These are phyloP conservation scores for Paxillus rubicundulus DNA, from an alignment of 768 basidiomycete species.

Conservation along the genomic window DNA sequence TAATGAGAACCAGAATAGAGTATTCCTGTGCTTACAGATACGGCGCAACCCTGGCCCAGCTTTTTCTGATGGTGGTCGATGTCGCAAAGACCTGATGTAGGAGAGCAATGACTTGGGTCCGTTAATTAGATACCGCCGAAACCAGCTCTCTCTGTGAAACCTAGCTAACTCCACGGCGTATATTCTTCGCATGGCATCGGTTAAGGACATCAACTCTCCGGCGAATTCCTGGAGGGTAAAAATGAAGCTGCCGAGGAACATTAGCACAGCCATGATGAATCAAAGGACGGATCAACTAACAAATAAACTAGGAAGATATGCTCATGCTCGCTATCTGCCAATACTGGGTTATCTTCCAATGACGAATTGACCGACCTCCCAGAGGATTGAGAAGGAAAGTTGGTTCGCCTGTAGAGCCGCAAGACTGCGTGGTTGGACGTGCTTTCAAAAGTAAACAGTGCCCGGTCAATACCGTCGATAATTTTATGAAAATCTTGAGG, in stretches of 20 bases:
- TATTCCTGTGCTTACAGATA: constrained; percentile 40
- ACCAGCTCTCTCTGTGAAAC: constrained; percentile 36
- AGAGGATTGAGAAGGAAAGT: constrained; percentile 24
- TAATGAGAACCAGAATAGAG: background rate
- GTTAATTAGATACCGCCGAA: constrained; percentile 35
- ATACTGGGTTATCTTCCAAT: constrained; percentile 33
- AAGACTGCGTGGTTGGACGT: constrained; percentile 83
- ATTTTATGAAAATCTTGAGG: constrained; percentile 64
- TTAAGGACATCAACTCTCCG: constrained; percentile 73
- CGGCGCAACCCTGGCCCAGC: constrained; percentile 26
- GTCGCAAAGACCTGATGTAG: constrained; percentile 16
- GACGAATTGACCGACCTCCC: constrained; percentile 15
- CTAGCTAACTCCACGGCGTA: constrained; percentile 61
- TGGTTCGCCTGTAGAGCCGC: constrained; percentile 62
- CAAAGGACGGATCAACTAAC: constrained; percentile 46
- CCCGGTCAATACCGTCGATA: constrained; percentile 63
- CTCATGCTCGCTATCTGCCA: constrained; percentile 63
- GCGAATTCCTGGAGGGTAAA: constrained; percentile 96
- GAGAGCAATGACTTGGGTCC: constrained; percentile 25
- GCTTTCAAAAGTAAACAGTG: constrained; percentile 71
- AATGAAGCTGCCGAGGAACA: constrained; percentile 66
- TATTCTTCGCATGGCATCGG: constrained; percentile 81
- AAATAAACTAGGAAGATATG: constrained; percentile 89
- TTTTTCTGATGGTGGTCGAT: constrained; percentile 14
- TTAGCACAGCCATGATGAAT: constrained; percentile 5